These are phyloP conservation scores for Phalaenopsis hybrid DNA, from an alignment of 116 monocot species.

Conservation along the genomic window DNA sequence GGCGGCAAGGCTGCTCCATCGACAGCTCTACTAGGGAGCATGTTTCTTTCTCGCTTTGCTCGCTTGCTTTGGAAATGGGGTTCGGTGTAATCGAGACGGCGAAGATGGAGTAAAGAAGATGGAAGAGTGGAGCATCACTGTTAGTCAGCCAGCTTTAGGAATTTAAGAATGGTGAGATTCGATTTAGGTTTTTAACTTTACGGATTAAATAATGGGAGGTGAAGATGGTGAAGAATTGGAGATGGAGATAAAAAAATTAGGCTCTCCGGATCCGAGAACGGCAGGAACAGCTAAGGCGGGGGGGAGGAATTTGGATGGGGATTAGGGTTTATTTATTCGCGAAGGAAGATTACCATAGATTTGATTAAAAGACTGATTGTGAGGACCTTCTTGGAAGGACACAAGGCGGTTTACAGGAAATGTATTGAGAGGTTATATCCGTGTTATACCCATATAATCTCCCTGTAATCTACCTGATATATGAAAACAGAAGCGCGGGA, in stretches of 20 bases:
- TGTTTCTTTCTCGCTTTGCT: constrained; percentile 8
- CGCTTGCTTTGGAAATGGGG: background rate
- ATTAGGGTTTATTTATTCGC: too few species aligned
- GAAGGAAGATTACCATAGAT: too few species aligned
- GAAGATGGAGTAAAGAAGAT: constrained; percentile 5
- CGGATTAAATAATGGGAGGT: background rate
- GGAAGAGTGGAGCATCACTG: background rate
- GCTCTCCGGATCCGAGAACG: constrained; percentile 6
- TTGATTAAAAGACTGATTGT: too few species aligned
- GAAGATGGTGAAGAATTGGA: background rate
- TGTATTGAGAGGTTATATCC: too few species aligned
- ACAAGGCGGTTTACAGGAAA: too few species aligned
- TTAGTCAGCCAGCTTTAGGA: background rate
- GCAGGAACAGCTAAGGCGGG: background rate
- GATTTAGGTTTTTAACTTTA: background rate
- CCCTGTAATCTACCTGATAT: too few species aligned
- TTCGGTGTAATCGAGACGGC: constrained; percentile 1
- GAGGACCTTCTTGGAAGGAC: too few species aligned
- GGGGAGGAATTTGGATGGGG: background rate
- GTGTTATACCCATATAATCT: too few species aligned
- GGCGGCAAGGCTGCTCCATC: constrained; percentile 1
- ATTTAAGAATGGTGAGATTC: background rate
- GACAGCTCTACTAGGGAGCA: background rate
- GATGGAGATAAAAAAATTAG: background rate
- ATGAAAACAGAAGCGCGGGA: too few species aligned